Percentiles rank a stretch among this genome's conserved stretches.
These are phyloP conservation scores for Irpex sp. DNA, from an alignment of 1,284 basidiomycete species.

Conservation along the genomic window DNA sequence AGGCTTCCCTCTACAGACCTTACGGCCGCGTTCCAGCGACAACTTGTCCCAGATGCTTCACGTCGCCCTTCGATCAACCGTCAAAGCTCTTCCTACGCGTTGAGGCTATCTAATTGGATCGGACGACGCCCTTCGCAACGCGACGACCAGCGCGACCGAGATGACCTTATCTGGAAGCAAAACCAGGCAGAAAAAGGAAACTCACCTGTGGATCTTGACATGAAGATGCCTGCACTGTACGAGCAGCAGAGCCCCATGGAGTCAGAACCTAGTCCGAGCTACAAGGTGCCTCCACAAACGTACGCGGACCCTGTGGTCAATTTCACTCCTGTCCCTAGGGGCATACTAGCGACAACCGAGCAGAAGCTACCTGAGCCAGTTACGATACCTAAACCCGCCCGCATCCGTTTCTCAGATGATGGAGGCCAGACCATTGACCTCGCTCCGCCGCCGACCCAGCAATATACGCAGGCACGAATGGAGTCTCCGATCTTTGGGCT, in stretches of 20 bases:
- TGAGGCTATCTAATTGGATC: slow-evolving; percentile 21
- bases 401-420: background rate
- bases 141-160: background rate
- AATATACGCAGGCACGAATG: slow-evolving; percentile 7
- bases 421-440: slow-evolving; percentile 3
- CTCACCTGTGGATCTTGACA: slow-evolving; percentile 15
- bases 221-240: slow-evolving; percentile 8
- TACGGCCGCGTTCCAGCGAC: slow-evolving; percentile 18
- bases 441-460: slow-evolving; percentile 5
- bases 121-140: slow-evolving; percentile 13
- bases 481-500: slow-evolving; percentile 47
- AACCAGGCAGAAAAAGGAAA: slow-evolving; percentile 30
- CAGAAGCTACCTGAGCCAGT: background rate
- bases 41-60: background rate
- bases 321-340: background rate
- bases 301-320: background rate
- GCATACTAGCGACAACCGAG: background rate
- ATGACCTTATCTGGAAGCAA: slow-evolving; percentile 30
- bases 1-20: slow-evolving; percentile 22
- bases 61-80: background rate
- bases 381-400: background rate
- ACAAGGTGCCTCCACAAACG: slow-evolving; percentile 14
- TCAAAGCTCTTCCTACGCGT: background rate
- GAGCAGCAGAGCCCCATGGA: slow-evolving; percentile 14
- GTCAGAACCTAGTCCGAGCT: slow-evolving; percentile 17